phyloP scores from a whole-genome alignment of 2,329 filamentous ascomycete species.

The Ophiosphaerella narmari region DNA sequence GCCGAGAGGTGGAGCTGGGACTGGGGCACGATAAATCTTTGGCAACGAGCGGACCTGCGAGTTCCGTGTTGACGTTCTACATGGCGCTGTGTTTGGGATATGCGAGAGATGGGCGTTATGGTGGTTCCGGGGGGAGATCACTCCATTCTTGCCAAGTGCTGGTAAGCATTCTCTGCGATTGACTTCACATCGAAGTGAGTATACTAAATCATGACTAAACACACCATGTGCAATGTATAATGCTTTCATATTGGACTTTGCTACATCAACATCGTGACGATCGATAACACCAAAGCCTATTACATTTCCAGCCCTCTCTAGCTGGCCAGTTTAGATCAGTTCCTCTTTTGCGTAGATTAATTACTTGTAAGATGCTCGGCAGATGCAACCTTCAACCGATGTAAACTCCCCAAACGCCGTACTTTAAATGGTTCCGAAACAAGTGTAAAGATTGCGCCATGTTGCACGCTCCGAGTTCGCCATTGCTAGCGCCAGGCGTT shows the following conservation, averaged over 20 bases:
- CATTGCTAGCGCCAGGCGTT: constrained; percentile 16
- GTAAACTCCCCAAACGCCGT: constrained; percentile 16
- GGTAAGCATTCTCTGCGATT: constrained; percentile 12
- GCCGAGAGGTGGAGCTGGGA: background rate
- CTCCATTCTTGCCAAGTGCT: constrained; percentile 24
- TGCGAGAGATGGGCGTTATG: background rate
- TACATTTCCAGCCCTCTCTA: constrained; percentile 5
- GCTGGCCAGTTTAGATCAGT: background rate
- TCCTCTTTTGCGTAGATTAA: constrained; percentile 7
- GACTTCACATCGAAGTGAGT: background rate
- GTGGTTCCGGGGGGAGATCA: constrained; percentile 6
- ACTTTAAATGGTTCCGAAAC: constrained; percentile 7
- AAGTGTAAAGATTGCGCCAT: constrained; percentile 12
- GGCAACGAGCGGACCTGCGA: background rate
- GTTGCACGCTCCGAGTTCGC: constrained; percentile 12
- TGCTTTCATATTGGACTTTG: constrained; percentile 10
- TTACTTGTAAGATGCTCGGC: constrained; percentile 12
- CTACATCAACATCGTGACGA: constrained; percentile 17
- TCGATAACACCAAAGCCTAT: constrained; percentile 5
- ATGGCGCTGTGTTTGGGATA: no score
- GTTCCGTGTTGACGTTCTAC: no score
- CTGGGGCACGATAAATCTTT: background rate
- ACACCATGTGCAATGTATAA: constrained; percentile 1
- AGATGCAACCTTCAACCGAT: background rate
- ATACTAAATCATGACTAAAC: no score